Evolutionary conservation across 225 moss, liverwort and hornwort genomes (phyloP), one percentile per base, ranked within the genome.

Genomic region (Ulota crispa): DNA sequence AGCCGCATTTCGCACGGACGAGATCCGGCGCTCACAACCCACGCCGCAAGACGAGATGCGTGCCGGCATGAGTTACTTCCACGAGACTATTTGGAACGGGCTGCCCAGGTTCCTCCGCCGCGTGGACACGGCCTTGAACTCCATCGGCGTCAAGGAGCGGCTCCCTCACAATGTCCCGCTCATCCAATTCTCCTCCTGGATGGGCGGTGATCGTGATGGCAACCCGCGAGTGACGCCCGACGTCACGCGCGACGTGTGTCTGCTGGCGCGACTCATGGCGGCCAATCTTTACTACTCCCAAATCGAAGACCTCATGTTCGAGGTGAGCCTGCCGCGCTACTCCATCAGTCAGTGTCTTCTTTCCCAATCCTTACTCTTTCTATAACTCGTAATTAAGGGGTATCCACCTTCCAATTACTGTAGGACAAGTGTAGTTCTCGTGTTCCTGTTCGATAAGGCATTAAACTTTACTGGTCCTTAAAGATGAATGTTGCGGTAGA

Each of bases 151-250:
- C 28, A 82, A 42, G 10, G 89, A 91, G 83, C 87, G 92, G 20
- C 66, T 93, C 37, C 91, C 92, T 0, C 81, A 91, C 59, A 87
- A 91, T 31, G 83, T 93, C 54, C 34, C 92, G 18, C 92, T 93
- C 32, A 91, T 93, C 82, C 92, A 91, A 56, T 91, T 93, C 79
- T 93, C 89, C 36, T 93, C 92, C 24, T 93, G 92, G 92, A 91
- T 93, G 92, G 92, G 92, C 9, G 91, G 92, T 8, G 92, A 93
- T 53, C 91, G 92, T 45, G 92, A 93, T 36, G 92, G 90, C 42
- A 92, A 90, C 80, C 92, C 90, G 30, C 81, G 92, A 36, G 92
- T 91, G 5, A 90, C 90, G 13, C 86, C 90, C 10, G 92, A 92
- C 18, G 92, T 92, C 42, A 90, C 92, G 24, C 79, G 92, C 63